Evolutionary conservation across 805 yeast species (phyloP).

Genomic region (Pichia heedii): DNA sequence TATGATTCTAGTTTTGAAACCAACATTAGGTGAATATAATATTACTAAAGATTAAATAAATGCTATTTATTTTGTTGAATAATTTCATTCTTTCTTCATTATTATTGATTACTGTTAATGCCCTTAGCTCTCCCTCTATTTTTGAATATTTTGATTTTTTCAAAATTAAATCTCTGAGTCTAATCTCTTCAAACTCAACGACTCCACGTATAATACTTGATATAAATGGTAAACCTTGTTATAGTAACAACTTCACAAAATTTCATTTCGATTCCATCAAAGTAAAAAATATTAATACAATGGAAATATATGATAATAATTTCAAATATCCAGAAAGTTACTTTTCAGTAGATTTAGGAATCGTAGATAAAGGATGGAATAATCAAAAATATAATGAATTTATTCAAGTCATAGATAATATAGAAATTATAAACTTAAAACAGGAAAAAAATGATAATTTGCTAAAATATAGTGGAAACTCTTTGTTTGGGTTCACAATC

Average conservation of each 20-base stretch:
- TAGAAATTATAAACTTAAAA: constrained; percentile 19
- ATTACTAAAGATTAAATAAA: no score
- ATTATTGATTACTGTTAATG: no score
- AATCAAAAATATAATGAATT: constrained; percentile 52
- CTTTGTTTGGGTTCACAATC: constrained; percentile 79
- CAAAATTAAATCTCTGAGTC: no score
- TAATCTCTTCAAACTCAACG: no score
- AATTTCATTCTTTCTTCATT: no score
- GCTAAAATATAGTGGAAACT: constrained; percentile 47
- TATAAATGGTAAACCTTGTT: not conserved
- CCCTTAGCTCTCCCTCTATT: no score
- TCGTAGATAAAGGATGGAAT: constrained; percentile 12
- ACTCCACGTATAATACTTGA: not conserved
- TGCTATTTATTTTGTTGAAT: no score
- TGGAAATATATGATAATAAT: not conserved
- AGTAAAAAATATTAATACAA: not conserved
- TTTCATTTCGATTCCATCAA: not conserved
- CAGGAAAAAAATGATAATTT: not conserved
- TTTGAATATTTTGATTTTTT: no score
- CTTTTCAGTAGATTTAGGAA: not conserved
- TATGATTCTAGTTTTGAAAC: no score
- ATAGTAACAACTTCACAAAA: not conserved
- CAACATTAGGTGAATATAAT: no score
- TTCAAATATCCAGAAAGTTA: not conserved
- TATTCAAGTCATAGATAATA: constrained; percentile 63